These are phyloP conservation scores for Moesziomyces parantarcticus DNA, from an alignment of 1,284 basidiomycete genomes.

Conservation along the genomic window DNA sequence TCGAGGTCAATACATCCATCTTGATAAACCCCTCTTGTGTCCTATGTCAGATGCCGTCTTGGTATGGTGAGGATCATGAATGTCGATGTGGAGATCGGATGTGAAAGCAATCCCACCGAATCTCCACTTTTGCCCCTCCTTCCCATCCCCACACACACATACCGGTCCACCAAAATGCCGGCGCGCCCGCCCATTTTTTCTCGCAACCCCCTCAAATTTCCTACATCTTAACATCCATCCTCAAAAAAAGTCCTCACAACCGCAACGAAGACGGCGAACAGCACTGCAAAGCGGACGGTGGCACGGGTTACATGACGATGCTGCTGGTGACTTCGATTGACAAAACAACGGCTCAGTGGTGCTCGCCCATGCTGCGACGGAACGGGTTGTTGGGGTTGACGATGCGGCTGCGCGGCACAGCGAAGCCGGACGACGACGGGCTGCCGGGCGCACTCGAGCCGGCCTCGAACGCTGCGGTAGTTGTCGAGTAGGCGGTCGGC, in stretches of 20 bases:
- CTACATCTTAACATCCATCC: not conserved
- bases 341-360: constrained; percentile 23
- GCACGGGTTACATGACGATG: not conserved
- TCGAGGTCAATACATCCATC: constrained; percentile 56
- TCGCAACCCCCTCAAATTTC: no score
- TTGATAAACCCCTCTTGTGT: not conserved
- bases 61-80: no score
- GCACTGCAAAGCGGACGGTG: not conserved
- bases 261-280: not conserved
- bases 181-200: no score
- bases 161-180: no score
- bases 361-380: constrained; percentile 42
- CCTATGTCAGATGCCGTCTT: not conserved
- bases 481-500: constrained; percentile 21
- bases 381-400: constrained; percentile 59
- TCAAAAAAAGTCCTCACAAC: not conserved
- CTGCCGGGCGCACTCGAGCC: constrained; percentile 14
- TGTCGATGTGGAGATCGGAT: no score
- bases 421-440: constrained; percentile 27
- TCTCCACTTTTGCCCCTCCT: no score
- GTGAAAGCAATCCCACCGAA: no score
- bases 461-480: constrained; percentile 15
- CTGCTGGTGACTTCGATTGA: not conserved
- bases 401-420: constrained; percentile 24
- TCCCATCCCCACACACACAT: no score